Evolutionary conservation across 352 stramenopile genomes (phyloP), one percentile per base, ranked within the genome.

Genomic region (Globisporangium camurandrum): DNA sequence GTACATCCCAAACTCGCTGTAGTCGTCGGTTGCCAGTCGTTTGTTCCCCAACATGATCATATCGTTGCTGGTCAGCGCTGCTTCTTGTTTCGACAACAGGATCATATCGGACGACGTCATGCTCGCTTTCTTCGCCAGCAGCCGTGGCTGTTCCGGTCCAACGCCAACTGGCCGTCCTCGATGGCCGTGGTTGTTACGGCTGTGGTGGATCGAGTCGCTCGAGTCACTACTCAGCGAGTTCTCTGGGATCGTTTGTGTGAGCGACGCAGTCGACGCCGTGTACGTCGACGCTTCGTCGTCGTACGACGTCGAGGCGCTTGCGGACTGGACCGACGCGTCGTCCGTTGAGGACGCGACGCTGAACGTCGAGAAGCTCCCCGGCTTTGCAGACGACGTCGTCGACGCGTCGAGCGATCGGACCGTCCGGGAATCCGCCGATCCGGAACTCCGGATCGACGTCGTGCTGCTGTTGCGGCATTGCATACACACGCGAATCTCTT

Each of bases 401-500:
- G 54, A 56, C 11, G 54, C 60, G 8, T 57, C 67, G 40, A 48
- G 64, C 4, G 57, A 59, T 9, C 57, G 65, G 7, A 53, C 30
- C 4, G 56, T 56, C 17, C 60, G 55, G 38, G 61, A 66, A 24
- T 74, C 48, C 34, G 36, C 48, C 24, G 36, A 50, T 26, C 69
- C 61, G 0, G 75, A 88, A 46, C 72, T 87, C 44, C 77, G 61
- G 39, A 86, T 71, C 16, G 76, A 84, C n/a, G 63, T 60, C 2
- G 76, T 81, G 49, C 63, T 84, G 23, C 60, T 55, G 47, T 69
- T 75, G 42, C 65, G 63, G 58, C 82, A 93, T 56, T 83, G 67
- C 12, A 66, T 61, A 57, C 82, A 93, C n/a, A 93, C 58, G 41
- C 82, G 79, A 39, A 93, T 66, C 30, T 93, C 82, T 50, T 80